A percentile compares a stretch with the other conserved stretches of the same genome.
Conservation (phyloP, 495 filamentous ascomycete genomes). For the Sordaria brevicollis region DNA sequence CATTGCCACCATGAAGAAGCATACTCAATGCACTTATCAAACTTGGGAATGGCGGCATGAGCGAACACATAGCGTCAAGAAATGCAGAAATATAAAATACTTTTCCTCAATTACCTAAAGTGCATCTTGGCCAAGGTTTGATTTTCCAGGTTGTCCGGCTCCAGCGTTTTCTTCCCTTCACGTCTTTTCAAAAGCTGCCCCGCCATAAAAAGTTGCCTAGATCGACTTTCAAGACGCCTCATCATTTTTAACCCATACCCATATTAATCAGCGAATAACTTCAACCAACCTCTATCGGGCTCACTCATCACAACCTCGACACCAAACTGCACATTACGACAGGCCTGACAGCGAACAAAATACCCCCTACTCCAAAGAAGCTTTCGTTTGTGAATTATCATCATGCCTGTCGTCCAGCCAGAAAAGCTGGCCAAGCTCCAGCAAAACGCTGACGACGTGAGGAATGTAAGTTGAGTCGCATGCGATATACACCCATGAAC, state of each 20-base stretch:
- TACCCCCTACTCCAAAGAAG: background rate
- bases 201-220: background rate
- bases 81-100: background rate
- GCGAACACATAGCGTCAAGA: background rate
- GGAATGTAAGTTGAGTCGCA: constrained; percentile 60
- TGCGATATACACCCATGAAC: constrained; percentile 27
- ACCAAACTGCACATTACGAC: background rate
- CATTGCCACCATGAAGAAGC: background rate
- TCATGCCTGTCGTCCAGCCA: constrained; percentile 80
- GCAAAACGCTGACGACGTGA: constrained; percentile 70
- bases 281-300: background rate
- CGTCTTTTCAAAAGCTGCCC: background rate
- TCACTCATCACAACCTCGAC: background rate
- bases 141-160: background rate
- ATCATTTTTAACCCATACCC: background rate
- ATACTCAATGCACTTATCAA: background rate
- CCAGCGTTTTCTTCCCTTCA: background rate
- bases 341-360: background rate
- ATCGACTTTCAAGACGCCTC: background rate
- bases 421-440: constrained; percentile 82
- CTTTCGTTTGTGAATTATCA: constrained; percentile 10
- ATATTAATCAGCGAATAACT: background rate
- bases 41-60: background rate
- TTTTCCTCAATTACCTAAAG: background rate
- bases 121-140: background rate